These are phyloP conservation scores for Quillaja saponaria DNA, from an alignment of 306 rosid genomes.

Conservation along the genomic window DNA sequence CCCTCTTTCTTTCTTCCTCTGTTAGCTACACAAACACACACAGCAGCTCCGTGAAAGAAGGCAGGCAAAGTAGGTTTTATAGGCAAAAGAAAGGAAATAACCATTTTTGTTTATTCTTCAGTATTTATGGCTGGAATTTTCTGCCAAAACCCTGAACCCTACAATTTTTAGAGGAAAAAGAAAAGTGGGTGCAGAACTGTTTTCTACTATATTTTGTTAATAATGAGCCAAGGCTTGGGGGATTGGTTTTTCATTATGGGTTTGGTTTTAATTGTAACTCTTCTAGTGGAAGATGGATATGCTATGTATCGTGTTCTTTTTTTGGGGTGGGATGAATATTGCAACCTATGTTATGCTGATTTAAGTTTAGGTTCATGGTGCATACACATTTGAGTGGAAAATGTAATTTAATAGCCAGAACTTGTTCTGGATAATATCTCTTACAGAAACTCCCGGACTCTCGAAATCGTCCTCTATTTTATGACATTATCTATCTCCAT, in stretches of 20 bases:
- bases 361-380: no score
- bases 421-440: background rate
- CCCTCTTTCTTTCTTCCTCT: background rate
- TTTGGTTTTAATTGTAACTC: background rate
- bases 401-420: background rate
- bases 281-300: background rate
- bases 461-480: no score
- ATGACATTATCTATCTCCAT: no score
- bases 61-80: no score
- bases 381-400: no score
- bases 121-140: background rate
- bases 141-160: constrained; percentile 42
- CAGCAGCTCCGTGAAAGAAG: no score
- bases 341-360: no score
- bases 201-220: no score
- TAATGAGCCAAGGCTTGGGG: background rate
- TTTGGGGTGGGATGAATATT: no score
- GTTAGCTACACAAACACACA: background rate
- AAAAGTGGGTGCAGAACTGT: no score
- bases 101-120: background rate
- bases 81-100: no score
- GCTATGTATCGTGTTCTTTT: background rate
- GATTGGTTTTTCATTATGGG: background rate
- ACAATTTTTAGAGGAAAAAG: background rate
- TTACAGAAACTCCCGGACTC: no score